These are phyloP conservation scores for Nelumbo lutea DNA, from an alignment of 164 flowering plant species.

Conservation along the genomic window DNA sequence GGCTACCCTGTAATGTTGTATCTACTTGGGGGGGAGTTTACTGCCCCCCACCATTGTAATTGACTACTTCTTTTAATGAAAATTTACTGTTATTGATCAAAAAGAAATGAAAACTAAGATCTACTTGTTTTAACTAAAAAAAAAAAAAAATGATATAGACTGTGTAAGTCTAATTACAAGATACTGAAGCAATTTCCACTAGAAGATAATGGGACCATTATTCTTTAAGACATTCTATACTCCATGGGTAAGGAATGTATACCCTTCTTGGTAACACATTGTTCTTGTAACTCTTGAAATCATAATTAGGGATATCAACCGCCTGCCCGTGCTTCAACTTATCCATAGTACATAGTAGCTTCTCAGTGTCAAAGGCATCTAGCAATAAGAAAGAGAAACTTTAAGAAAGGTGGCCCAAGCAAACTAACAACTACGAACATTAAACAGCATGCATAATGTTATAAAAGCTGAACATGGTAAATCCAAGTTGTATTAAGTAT, in stretches of 20 bases:
- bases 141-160: too few species aligned
- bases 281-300: slow-evolving; percentile 78
- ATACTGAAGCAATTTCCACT: too few species aligned
- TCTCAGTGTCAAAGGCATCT: slow-evolving; percentile 97
- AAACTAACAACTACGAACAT: background rate
- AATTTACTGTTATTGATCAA: too few species aligned
- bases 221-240: background rate
- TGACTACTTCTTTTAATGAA: too few species aligned
- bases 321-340: slow-evolving; percentile 71
- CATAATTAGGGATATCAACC: slow-evolving; percentile 91
- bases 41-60: too few species aligned
- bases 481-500: too few species aligned
- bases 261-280: slow-evolving; percentile 75
- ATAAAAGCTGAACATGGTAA: too few species aligned
- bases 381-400: slow-evolving; percentile 15
- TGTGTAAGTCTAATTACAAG: too few species aligned
- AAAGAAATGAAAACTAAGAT: background rate
- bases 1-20: too few species aligned
- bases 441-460: too few species aligned
- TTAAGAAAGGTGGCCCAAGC: background rate
- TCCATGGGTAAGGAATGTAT: slow-evolving; percentile 9
- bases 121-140: background rate
- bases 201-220: too few species aligned
- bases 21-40: too few species aligned
- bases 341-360: slow-evolving; percentile 60